Evolutionary conservation across 2,329 filamentous ascomycete species (phyloP), one percentile per base, ranked within the genome.

Genomic region (Aquanectria penicillioides): DNA sequence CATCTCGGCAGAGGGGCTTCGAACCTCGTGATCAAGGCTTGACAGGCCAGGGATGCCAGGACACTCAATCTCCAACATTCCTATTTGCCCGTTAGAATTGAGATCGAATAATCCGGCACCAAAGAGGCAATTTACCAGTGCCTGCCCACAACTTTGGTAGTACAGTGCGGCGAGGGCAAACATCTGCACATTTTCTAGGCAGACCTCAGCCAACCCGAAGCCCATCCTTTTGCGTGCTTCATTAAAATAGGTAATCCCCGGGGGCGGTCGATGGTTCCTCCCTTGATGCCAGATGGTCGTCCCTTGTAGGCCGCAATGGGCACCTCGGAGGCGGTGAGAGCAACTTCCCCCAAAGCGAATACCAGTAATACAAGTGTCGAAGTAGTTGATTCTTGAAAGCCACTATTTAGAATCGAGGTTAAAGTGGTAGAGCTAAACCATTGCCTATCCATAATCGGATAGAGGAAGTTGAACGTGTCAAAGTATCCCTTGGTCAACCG

Each of bases 61-160:
- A 81, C 80, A 6, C 79, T 80, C 73, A 84, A 82, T 50, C 84
- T 80, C 86, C 86, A 88, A 62, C 86, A 87, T 59, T 88, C 86
- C 82, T 88, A 56, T 7, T 4, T 9, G 23, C 13, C 40, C 57
- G 57, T 67, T 57, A 59, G 62, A 51, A 22, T 15, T n/a, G 15
- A n/a, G n/a, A n/a, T n/a, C n/a, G n/a, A n/a, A n/a, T n/a, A n/a
- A n/a, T n/a, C n/a, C n/a, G n/a, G n/a, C n/a, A n/a, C n/a, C n/a
- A n/a, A n/a, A n/a, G n/a, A 38, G 13, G 3, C 3, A 10, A 72
- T 77, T 60, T 73, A 85, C 83, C 65, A 81, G 71, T 57, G 83
- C 80, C 58, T 80, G 77, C 31, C 78, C 83, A 59, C 82, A 85
- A 20, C 79, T 79, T 60, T 80, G 81, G 60, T 82, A 84, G 62